Evolutionary conservation across 768 basidiomycete genomes (phyloP).

Genomic region (Lactifluus subvellereus): DNA sequence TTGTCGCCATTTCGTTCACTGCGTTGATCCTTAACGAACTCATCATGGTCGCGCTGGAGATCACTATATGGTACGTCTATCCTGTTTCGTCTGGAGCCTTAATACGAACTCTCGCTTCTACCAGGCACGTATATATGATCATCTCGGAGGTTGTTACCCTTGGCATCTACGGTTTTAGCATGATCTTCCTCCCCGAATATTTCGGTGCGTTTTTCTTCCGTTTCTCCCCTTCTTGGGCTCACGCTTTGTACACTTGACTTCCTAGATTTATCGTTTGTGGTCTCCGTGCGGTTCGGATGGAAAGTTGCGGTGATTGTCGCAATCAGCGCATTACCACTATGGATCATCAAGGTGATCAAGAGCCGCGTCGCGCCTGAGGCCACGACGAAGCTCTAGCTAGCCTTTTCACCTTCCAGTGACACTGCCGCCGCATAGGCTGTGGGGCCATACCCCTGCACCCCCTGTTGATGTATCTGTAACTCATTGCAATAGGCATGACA

Average conservation of each 20-base stretch:
- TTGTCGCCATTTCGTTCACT: conserved; percentile 97
- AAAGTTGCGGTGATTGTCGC: conserved; percentile 95
- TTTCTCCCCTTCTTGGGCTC: background rate
- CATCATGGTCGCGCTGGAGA: conserved; percentile 98
- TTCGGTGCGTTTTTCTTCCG: conserved; percentile 61
- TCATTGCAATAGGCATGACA: conserved; percentile 4
- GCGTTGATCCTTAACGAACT: conserved; percentile 94
- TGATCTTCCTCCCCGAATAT: conserved; percentile 92
- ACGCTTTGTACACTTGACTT: background rate
- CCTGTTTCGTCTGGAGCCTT: background rate
- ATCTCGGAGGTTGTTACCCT: conserved; percentile 86
- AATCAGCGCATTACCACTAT: conserved; percentile 87
- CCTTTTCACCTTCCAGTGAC: background rate
- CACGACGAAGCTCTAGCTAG: conserved; percentile 84
- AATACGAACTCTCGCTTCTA: background rate
- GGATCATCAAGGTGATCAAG: conserved; percentile 82
- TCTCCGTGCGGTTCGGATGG: conserved; percentile 84
- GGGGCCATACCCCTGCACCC: too few relatives aligned
- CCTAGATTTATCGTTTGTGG: conserved; percentile 86
- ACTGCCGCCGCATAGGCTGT: background rate
- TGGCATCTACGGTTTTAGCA: conserved; percentile 82
- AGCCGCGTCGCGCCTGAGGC: conserved; percentile 86
- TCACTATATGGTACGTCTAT: conserved; percentile 77
- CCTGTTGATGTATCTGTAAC: conserved; percentile 7
- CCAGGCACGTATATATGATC: conserved; percentile 93